Conservation (phyloP, 768 basidiomycete species). For the Mycena indigotica region DNA sequence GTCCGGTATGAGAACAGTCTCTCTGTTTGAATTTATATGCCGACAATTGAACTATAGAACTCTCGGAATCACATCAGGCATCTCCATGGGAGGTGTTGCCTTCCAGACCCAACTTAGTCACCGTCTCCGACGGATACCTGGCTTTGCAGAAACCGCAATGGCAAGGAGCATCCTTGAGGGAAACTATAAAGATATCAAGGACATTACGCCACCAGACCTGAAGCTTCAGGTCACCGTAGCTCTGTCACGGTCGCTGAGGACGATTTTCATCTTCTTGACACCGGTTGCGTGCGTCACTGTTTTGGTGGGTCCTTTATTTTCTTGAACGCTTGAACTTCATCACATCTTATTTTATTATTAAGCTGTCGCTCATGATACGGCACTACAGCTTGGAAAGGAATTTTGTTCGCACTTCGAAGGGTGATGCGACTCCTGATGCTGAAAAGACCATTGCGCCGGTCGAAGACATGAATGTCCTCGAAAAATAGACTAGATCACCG, state of each 20-base stretch:
- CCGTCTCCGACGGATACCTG: slow-evolving; percentile 10
- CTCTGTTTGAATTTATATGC: not conserved
- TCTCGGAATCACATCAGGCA: slow-evolving; percentile 9
- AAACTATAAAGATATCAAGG: slow-evolving; percentile 13
- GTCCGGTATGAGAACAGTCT: slow-evolving; percentile 1
- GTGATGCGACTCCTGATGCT: not conserved
- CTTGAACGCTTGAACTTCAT: not conserved
- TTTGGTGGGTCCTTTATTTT: not conserved
- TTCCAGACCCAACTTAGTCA: slow-evolving; percentile 12
- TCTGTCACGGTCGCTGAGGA: slow-evolving; percentile 13
- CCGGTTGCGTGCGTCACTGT: not conserved
- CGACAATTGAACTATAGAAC: not conserved
- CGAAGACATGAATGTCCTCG: not conserved
- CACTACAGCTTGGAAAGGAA: not conserved
- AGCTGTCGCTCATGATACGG: not conserved
- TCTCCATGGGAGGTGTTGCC: slow-evolving; percentile 12
- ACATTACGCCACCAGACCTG: slow-evolving; percentile 6
- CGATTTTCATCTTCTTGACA: slow-evolving; percentile 6
- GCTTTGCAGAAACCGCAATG: slow-evolving; percentile 1
- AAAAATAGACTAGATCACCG: not conserved
- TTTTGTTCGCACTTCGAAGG: not conserved
- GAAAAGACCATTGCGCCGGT: not conserved
- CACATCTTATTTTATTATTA: not conserved
- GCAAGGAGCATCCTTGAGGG: slow-evolving; percentile 12
- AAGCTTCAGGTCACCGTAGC: slow-evolving; percentile 7